A percentile compares a stretch with the other conserved stretches of the same genome.
These are phyloP conservation scores for Gremmenia infestans DNA, from an alignment of 2,329 filamentous ascomycete genomes.

Conservation along the genomic window DNA sequence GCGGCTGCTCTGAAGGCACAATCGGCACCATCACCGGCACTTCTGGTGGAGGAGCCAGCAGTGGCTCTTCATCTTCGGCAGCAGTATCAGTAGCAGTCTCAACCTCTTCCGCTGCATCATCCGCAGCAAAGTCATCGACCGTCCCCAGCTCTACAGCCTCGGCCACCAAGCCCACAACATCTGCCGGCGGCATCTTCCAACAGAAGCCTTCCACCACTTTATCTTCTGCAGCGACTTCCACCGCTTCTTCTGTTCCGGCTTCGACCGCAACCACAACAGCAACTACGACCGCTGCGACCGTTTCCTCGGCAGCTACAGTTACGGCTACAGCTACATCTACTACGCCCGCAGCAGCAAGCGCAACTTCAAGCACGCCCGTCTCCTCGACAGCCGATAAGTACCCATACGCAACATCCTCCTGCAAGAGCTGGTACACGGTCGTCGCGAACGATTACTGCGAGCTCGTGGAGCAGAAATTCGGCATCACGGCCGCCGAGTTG, in stretches of 20 bases:
- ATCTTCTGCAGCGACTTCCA: no score
- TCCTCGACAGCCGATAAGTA: constrained; percentile 1
- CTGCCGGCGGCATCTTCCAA: no score
- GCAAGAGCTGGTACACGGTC: constrained; percentile 4
- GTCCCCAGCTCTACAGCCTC: neutral
- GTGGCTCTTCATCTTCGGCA: neutral
- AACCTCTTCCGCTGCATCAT: neutral
- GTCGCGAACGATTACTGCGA: constrained; percentile 23
- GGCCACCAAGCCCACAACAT: neutral
- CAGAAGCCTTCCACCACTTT: no score
- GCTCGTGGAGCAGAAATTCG: constrained; percentile 21
- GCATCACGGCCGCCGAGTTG: constrained; percentile 29
- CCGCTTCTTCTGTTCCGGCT: neutral
- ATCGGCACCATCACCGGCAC: constrained; percentile 8
- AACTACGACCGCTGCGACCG: neutral
- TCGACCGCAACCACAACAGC: neutral
- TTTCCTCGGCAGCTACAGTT: neutral
- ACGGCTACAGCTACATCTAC: neutral
- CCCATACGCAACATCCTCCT: neutral
- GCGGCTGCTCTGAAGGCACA: constrained; percentile 9
- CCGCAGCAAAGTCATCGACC: neutral
- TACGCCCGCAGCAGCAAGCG: neutral
- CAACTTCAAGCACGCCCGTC: neutral
- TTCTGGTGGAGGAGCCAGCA: no score
- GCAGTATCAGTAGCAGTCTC: neutral